Base-by-base conservation (phyloP, 768 basidiomycete species). In the Xerocomus brunneocitrinus region DNA sequence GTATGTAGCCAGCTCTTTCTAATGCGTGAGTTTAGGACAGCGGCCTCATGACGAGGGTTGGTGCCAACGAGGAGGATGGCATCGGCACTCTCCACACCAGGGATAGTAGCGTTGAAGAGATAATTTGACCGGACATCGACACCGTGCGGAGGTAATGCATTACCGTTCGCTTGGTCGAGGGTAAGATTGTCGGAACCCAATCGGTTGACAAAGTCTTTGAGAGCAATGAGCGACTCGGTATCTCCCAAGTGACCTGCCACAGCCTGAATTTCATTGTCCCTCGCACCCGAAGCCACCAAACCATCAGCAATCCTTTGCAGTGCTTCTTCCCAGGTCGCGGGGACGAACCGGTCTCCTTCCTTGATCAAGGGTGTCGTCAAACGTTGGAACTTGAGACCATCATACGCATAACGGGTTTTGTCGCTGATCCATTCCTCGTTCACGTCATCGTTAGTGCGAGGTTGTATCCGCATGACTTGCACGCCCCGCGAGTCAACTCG, bases 351-450 rank as follows among this genome's bases (percentile, higher is more conserved):
- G 67, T 95, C 91, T n/a, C 90, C 95, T 51, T 85, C 77, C 68
- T 94, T 89, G 58, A 98, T 74, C 40, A 98, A 80, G 3, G 97
- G 97, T 0, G 86, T 87, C 4, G 95, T 98, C 62, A 99, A 76
- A 22, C 95, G 88, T 70, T 99, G 97, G 79, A 92, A 95, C 64
- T 84, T 84, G 31, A 99, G 80, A 9, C 97, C 97, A 63, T 99
- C 97, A 70, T 94, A 89, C 1, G 95, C 90, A 70, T 93, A 94
- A 53, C 97, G 89, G 2, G 95, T 94, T 80, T 99, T 99, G 79
- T 99, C 97, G 71, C 82, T 93, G 69, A 99, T 95, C 97, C 97
- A 98, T 71, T 99, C 97, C 76, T 99, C 97, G 70, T 99, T 99
- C 58, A 99, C 86, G 60, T 97, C 91, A 71, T 98, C 97, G 68